Percentiles rank a stretch among this genome's conserved stretches.
phyloP scores from a whole-genome alignment of 2,329 filamentous ascomycete species.

The Fusarium siculi region DNA sequence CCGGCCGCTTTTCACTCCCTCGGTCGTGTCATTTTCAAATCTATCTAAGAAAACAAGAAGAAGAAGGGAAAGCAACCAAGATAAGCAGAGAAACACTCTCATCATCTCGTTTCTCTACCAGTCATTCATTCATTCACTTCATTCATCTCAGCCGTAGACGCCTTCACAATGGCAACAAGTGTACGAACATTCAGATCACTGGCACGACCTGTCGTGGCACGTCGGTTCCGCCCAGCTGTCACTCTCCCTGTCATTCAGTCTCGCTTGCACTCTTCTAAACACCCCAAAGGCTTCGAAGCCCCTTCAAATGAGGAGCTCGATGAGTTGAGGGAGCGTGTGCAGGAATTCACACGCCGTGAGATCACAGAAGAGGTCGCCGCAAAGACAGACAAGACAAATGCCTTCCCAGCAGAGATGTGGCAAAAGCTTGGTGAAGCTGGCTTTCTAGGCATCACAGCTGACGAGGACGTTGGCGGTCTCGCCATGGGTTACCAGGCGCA shows the following conservation, averaged over 20 bases:
- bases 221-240: conserved; percentile 39
- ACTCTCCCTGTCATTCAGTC: conserved; percentile 53
- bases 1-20: conserved; percentile 33
- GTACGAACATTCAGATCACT: conserved; percentile 52
- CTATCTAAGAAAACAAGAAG: not conserved
- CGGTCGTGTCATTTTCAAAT: conserved; percentile 18
- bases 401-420: conserved; percentile 94
- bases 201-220: conserved; percentile 46
- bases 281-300: conserved; percentile 71
- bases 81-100: conserved; percentile 9
- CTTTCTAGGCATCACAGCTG: conserved; percentile 91
- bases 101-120: not conserved
- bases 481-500: conserved; percentile 97
- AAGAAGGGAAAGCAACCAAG: not conserved
- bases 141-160: not conserved
- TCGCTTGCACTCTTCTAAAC: conserved; percentile 65
- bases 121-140: not conserved
- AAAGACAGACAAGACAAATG: conserved; percentile 84
- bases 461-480: conserved; percentile 90
- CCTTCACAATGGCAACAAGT: conserved; percentile 54
- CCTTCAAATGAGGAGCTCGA: conserved; percentile 78
- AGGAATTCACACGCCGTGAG: conserved; percentile 90
- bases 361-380: conserved; percentile 86
- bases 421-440: conserved; percentile 90
- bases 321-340: conserved; percentile 84